Evolutionary conservation across 75 land plant genomes (phyloP).

Genomic region (Pinus albicaulis): DNA sequence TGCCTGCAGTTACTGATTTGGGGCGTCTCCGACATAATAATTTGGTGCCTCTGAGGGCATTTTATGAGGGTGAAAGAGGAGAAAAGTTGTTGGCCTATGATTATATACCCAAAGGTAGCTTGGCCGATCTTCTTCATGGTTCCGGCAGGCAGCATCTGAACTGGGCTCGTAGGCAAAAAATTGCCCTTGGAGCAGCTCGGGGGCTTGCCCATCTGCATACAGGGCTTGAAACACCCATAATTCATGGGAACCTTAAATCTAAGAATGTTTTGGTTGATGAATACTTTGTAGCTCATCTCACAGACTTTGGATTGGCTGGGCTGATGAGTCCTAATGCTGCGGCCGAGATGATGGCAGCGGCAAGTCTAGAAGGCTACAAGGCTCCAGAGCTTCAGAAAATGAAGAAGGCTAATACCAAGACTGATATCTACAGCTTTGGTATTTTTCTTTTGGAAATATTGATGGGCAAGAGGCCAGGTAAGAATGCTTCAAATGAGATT

Average conservation of each 20-base stretch:
- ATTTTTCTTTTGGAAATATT: slow-evolving; percentile 74
- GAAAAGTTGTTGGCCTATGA: slow-evolving; percentile 88
- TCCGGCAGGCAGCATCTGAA: slow-evolving; percentile 55
- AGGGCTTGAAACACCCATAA: slow-evolving; percentile 56
- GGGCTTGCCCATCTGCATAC: slow-evolving; percentile 70
- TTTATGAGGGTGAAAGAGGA: slow-evolving; percentile 79
- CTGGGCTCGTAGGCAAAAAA: slow-evolving; percentile 80
- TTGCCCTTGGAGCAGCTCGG: slow-evolving; percentile 68
- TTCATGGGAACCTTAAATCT: slow-evolving; percentile 73
- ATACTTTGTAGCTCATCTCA: slow-evolving; percentile 48
- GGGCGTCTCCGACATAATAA: slow-evolving; percentile 71
- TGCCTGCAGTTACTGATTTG: slow-evolving; percentile 54
- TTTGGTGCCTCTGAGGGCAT: slow-evolving; percentile 73
- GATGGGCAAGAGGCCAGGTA: slow-evolving; percentile 73
- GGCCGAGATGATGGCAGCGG: slow-evolving; percentile 65
- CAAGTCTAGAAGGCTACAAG: slow-evolving; percentile 73
- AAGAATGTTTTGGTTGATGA: slow-evolving; percentile 79
- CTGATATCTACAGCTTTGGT: slow-evolving; percentile 84
- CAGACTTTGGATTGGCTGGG: slow-evolving; percentile 73
- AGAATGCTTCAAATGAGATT: slow-evolving; percentile 32
- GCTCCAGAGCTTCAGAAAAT: slow-evolving; percentile 83
- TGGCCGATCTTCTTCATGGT: slow-evolving; percentile 79
- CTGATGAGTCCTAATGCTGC: slow-evolving; percentile 64
- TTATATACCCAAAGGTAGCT: slow-evolving; percentile 47
- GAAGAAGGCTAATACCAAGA: slow-evolving; percentile 66